A percentile compares a stretch with the other conserved stretches of the same genome.
Conservation (phyloP, 169 alveolate species). For the Cystoisospora suis region DNA sequence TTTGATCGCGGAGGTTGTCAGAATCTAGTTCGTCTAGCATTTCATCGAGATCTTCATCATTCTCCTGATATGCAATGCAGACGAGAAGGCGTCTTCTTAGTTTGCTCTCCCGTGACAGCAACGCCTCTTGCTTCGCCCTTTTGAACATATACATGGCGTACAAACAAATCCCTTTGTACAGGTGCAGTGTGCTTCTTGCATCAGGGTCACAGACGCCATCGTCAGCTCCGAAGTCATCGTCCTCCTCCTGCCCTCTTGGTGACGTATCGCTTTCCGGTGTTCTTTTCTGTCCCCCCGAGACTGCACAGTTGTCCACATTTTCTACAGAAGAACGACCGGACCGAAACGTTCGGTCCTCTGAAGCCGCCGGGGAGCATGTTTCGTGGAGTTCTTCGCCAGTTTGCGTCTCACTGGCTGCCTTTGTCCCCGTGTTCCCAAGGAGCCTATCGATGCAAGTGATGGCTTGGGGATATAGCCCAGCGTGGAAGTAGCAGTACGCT, state of each 20-base stretch:
- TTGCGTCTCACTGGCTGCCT: no score
- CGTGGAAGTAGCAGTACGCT: constrained; percentile 38
- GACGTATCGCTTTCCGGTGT: no score
- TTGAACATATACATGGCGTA: background rate
- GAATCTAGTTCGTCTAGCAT: background rate
- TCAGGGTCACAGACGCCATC: no score
- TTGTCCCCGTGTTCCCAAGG: background rate
- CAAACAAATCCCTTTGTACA: constrained; percentile 1
- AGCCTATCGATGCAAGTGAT: background rate
- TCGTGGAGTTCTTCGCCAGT: no score
- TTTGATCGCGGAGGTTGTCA: background rate
- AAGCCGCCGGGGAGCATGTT: no score
- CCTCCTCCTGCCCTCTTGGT: no score
- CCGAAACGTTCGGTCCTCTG: no score
- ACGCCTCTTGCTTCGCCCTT: constrained; percentile 15
- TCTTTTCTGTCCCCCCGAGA: no score
- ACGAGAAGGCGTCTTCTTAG: background rate
- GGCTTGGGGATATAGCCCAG: background rate
- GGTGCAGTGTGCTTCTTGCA: background rate
- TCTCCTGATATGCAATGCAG: background rate
- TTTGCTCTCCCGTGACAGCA: background rate
- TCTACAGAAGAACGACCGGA: no score
- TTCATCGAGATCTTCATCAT: background rate
- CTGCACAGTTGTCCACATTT: no score
- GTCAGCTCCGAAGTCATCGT: no score